A percentile compares a stretch with the other conserved stretches of the same genome.
These are phyloP conservation scores for carrot (Daucus carota) DNA, from an alignment of 129 eudicot species.

Conservation along the genomic window DH1_v3.0 NC_030381.2:51124001-51124500, in stretches of 20 bases:
- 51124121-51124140: neutral
- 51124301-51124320: neutral
- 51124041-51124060: constrained; percentile 10
- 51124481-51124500: constrained; percentile 25
- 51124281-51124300: neutral
- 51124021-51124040: neutral
- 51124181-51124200: neutral
- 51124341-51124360: constrained; percentile 6
- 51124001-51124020: neutral
- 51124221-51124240: neutral
- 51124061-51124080: neutral
- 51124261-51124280: neutral
- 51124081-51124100: neutral
- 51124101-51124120: neutral
- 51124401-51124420: neutral
- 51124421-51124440: constrained; percentile 9
- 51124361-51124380: neutral
- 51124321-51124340: neutral
- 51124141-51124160: neutral
- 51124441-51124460: constrained; percentile 2
- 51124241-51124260: neutral
- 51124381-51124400: constrained; percentile 13
- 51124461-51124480: constrained; percentile 22
- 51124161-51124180: constrained; percentile 1
- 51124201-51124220: neutral